Evolutionary conservation across 2,329 filamentous ascomycete genomes (phyloP).

Genomic region (Apiospora marii): DNA sequence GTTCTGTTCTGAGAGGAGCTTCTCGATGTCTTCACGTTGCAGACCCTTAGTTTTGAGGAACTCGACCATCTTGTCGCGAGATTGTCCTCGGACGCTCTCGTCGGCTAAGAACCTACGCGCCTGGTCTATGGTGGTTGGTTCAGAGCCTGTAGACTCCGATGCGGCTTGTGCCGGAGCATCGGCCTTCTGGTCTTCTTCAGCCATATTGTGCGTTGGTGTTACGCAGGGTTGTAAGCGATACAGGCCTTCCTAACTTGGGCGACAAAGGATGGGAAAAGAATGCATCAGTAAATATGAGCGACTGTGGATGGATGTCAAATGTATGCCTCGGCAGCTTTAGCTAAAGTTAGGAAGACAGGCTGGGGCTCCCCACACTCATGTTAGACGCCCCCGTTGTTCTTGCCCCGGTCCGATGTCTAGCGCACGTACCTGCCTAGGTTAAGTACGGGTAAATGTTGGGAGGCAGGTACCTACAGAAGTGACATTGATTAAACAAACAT

Average conservation of each 20-base stretch:
- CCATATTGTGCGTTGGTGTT: neutral
- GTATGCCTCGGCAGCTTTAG: constrained; percentile 20
- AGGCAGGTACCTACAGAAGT: neutral
- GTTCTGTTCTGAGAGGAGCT: constrained; percentile 56
- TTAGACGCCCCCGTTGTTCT: constrained; percentile 1
- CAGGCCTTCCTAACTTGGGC: neutral
- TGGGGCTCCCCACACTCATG: constrained; percentile 17
- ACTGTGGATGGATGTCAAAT: constrained; percentile 16
- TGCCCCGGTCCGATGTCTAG: constrained; percentile 10
- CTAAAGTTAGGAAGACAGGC: neutral
- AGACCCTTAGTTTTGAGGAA: constrained; percentile 85
- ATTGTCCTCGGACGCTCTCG: constrained; percentile 72
- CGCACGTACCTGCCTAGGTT: neutral
- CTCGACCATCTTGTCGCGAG: constrained; percentile 74
- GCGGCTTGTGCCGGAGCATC: neutral
- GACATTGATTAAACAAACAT: too few relatives aligned
- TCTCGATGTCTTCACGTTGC: constrained; percentile 69
- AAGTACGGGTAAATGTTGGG: neutral
- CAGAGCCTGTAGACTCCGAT: neutral
- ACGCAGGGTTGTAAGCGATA: neutral
- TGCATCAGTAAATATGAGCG: constrained; percentile 1
- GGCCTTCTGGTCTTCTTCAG: constrained; percentile 4
- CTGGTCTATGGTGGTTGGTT: constrained; percentile 53
- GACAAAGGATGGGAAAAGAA: neutral
- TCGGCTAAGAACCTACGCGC: constrained; percentile 81